Evolutionary conservation across 345 rosid species (phyloP), one percentile per base, ranked within the genome.

Genomic region (Mallotus nudiflorus): DNA sequence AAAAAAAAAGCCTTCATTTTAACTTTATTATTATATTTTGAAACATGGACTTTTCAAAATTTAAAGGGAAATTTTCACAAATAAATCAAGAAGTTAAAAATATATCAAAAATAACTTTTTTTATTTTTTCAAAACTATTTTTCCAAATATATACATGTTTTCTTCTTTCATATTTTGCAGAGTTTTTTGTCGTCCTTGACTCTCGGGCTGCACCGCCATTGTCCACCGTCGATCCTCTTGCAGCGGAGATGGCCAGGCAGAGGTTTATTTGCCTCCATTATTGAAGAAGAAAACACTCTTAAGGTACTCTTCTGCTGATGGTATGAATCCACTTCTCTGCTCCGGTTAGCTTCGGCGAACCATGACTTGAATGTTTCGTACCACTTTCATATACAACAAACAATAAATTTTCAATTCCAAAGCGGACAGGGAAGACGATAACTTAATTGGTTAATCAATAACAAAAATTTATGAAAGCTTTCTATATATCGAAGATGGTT

Each of bases 201-300:
- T 22, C 84, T 86, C 56, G 90, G 77, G 69, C 72, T 77, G 86
- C 99, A 95, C 81, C 99, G 80, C 99, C 99, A 92, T 79, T 86
- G 86, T 81, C 89, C 78, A 10, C 99, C 98, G 69, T 95, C 99
- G 8, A 94, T 92, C 65, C 99, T 79, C 62, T 89, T 89, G 67
- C 99, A 95, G 64, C 98, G 91, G 33, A 87, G 85, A 77, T 90
- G 85, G 76, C 92, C 97, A 22, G 97, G 93, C 51, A 86, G 72
- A 16, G 76, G 40, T 53, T 65, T 80, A 28, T 51, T 85, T 72
- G 73, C 83, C 46, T 42, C 46, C 85, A 83, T 81, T 61, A 0
- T 58, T 44, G 56, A 48, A 56, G 57, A 45, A n/a, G n/a, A n/a
- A n/a, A n/a, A n/a, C 90, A 3, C 67, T 82, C 65, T 49, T 60